These are phyloP conservation scores for Panicum virgatum DNA, from an alignment of 202 grass and related monocot genomes.

Conservation along the genomic window DNA sequence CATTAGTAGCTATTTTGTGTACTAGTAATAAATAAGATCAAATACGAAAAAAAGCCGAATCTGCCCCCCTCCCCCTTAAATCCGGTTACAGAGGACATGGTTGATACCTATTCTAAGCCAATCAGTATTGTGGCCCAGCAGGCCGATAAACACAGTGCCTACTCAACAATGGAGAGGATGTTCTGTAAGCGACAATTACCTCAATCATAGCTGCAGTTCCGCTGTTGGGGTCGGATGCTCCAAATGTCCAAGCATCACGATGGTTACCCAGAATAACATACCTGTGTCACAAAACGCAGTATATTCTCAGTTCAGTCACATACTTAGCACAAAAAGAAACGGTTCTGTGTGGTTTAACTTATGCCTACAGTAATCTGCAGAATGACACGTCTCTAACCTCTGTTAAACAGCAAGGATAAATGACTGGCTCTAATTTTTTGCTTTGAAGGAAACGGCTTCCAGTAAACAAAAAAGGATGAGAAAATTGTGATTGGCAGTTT, in stretches of 20 bases:
- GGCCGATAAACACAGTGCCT: neutral
- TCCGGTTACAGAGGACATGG: neutral
- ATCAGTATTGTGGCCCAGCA: neutral
- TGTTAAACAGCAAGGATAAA: neutral
- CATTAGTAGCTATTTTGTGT: too few relatives aligned
- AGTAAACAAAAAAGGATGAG: neutral
- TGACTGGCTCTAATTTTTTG: conserved; percentile 4
- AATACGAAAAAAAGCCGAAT: too few relatives aligned
- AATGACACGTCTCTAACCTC: neutral
- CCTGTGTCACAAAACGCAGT: conserved; percentile 28
- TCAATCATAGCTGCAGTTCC: conserved; percentile 77
- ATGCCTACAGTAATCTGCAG: neutral
- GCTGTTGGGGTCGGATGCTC: conserved; percentile 64
- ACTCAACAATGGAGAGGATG: neutral
- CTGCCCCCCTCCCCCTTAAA: too few relatives aligned
- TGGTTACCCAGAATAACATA: conserved; percentile 79
- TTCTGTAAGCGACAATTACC: conserved; percentile 31
- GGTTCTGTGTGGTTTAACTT: neutral
- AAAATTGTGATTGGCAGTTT: neutral
- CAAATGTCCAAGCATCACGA: conserved; percentile 79
- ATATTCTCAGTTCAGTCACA: neutral
- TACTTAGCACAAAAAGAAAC: neutral
- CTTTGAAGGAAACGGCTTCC: neutral
- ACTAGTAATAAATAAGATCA: too few relatives aligned
- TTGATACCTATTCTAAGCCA: neutral